Conservation (phyloP, 2,329 filamentous ascomycete genomes). For the Microascus cirrosus region DNA sequence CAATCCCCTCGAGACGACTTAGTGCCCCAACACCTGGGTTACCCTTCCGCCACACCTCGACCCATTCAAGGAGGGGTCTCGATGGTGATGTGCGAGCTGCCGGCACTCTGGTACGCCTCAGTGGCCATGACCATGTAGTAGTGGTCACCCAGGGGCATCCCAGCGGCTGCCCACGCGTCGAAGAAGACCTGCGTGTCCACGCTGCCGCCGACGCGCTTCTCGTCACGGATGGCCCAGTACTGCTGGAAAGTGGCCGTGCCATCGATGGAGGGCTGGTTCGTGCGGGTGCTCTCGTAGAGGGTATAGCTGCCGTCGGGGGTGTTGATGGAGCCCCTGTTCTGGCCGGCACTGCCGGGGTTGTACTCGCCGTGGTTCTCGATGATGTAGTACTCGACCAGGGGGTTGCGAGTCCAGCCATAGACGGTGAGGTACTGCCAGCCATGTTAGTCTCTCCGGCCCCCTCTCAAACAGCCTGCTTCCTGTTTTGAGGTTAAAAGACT, state of each 20-base stretch:
- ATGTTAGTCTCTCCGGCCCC: not conserved
- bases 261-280: constrained; percentile 33
- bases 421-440: constrained; percentile 18
- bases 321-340: constrained; percentile 20
- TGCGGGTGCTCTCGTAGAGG: constrained; percentile 21
- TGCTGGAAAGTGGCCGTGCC: constrained; percentile 39
- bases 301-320: constrained; percentile 25
- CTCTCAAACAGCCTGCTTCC: not conserved
- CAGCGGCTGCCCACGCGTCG: constrained; percentile 36
- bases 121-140: constrained; percentile 45
- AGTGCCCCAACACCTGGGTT: not conserved
- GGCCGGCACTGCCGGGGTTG: constrained; percentile 21
- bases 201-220: constrained; percentile 36
- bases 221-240: constrained; percentile 38
- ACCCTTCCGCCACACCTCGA: not conserved
- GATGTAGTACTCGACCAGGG: constrained; percentile 25
- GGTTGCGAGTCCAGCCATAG: constrained; percentile 25
- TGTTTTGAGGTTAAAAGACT: not conserved
- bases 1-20: too few species aligned
- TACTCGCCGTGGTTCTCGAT: constrained; percentile 25
- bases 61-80: constrained; percentile 6
- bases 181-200: constrained; percentile 40
- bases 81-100: constrained; percentile 34
- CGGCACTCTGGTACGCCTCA: constrained; percentile 40
- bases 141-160: constrained; percentile 33